A percentile compares a stretch with the other conserved stretches of the same genome.
Evolutionary conservation across 2,329 filamentous ascomycete genomes (phyloP).

Genomic region (Thielaviopsis euricoi): DNA sequence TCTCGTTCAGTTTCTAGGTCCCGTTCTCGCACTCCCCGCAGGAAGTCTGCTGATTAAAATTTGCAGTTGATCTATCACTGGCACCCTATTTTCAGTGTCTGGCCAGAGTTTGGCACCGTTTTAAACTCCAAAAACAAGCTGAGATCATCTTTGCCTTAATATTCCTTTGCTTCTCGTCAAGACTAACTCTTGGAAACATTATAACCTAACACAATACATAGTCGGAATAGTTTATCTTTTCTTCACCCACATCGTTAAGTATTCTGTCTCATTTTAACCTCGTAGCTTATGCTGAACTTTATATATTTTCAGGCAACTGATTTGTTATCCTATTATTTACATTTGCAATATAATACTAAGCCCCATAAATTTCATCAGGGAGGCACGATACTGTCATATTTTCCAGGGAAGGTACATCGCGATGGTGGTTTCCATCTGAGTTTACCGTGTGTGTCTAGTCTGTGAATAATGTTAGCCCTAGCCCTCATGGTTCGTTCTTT

Average conservation of each 20-base stretch:
- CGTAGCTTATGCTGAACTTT: not conserved
- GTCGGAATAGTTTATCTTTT: not conserved
- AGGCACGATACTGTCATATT: not conserved
- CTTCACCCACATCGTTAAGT: not conserved
- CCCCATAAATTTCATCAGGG: not conserved
- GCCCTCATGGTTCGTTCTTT: not conserved
- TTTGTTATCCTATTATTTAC: too few species aligned
- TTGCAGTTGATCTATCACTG: slow-evolving; percentile 18
- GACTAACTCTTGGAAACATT: slow-evolving; percentile 2
- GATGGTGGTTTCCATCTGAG: not conserved
- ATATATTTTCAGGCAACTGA: not conserved
- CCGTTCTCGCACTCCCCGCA: slow-evolving; percentile 19
- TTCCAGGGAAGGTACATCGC: not conserved
- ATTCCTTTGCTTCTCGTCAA: not conserved
- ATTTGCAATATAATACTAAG: too few species aligned
- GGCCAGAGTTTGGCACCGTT: not conserved
- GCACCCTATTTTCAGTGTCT: not conserved
- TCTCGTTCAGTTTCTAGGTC: slow-evolving; percentile 9
- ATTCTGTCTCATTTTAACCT: not conserved
- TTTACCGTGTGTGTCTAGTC: not conserved
- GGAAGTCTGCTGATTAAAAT: slow-evolving; percentile 36
- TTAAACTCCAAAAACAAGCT: not conserved
- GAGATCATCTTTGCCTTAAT: not conserved
- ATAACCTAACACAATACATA: not conserved
- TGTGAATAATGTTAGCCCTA: slow-evolving; percentile 2